Evolutionary conservation across 2,329 filamentous ascomycete genomes (phyloP).

Genomic region (Fusarium brachygibbosum): DNA sequence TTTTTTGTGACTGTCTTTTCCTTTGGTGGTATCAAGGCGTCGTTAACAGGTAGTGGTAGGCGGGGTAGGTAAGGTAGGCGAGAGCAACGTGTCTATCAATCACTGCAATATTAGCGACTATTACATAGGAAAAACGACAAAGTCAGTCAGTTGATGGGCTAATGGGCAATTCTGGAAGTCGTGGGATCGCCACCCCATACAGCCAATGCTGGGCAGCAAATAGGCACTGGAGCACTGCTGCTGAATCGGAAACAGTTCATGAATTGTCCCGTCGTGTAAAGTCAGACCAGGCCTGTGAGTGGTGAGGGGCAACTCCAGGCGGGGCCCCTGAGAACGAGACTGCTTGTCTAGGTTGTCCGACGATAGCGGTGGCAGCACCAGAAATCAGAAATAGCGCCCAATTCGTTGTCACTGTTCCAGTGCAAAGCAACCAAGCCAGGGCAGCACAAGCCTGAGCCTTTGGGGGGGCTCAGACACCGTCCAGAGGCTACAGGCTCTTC

Average conservation of each 20-base stretch:
- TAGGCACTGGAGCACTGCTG: slow-evolving; percentile 17
- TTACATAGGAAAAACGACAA: slow-evolving; percentile 9
- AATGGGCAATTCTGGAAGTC: not conserved
- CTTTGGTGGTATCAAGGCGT: slow-evolving; percentile 19
- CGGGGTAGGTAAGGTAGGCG: slow-evolving; percentile 34
- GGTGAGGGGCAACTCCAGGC: slow-evolving; percentile 31
- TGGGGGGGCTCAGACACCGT: slow-evolving; percentile 7
- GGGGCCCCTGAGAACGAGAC: slow-evolving; percentile 7
- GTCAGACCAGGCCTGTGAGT: slow-evolving; percentile 29
- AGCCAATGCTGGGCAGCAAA: slow-evolving; percentile 9
- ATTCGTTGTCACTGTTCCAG: not conserved
- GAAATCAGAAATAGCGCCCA: not conserved
- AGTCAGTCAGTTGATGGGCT: slow-evolving; percentile 14
- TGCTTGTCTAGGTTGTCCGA: not conserved
- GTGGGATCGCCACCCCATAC: slow-evolving; percentile 18
- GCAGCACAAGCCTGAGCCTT: slow-evolving; percentile 1
- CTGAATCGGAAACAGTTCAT: slow-evolving; percentile 32
- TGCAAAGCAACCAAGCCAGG: not conserved
- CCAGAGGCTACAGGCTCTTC: slow-evolving; percentile 1
- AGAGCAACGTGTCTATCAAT: slow-evolving; percentile 34
- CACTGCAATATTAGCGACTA: slow-evolving; percentile 28
- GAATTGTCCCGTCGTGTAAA: slow-evolving; percentile 6
- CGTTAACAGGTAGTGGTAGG: slow-evolving; percentile 19
- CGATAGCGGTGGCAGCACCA: slow-evolving; percentile 9
- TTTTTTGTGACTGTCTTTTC: slow-evolving; percentile 31